Evolutionary conservation across 768 basidiomycete genomes (phyloP).

Genomic region (Tricholoma terreum): DNA sequence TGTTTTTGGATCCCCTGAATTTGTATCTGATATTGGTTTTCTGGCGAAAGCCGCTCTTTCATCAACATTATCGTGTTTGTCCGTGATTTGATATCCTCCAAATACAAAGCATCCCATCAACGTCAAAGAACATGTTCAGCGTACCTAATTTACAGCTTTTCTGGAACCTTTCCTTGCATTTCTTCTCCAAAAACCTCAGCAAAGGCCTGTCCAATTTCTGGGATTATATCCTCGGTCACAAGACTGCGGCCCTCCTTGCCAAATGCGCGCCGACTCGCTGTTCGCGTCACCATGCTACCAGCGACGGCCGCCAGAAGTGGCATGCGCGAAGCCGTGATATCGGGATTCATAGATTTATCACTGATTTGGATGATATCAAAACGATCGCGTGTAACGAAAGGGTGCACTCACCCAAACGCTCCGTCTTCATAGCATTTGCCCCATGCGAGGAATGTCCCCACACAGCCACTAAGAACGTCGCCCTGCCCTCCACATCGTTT

Average conservation of each 20-base stretch:
- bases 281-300: slow-evolving; percentile 86
- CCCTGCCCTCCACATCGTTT: slow-evolving; percentile 97
- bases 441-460: slow-evolving; percentile 93
- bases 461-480: slow-evolving; percentile 84
- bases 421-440: slow-evolving; percentile 90
- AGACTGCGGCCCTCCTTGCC: slow-evolving; percentile 72
- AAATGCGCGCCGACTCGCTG: slow-evolving; percentile 76
- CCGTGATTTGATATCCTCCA: too few species aligned
- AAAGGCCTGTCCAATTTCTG: slow-evolving; percentile 66
- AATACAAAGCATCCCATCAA: too few species aligned
- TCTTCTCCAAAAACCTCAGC: slow-evolving; percentile 65
- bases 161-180: slow-evolving; percentile 36
- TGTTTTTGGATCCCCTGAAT: too few species aligned
- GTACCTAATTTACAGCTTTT: slow-evolving; percentile 29
- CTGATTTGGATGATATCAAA: neutral
- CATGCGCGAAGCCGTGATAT: slow-evolving; percentile 59
- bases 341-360: neutral
- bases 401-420: slow-evolving; percentile 61
- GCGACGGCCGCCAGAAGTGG: slow-evolving; percentile 84
- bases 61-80: too few species aligned
- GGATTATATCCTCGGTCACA: slow-evolving; percentile 77
- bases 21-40: too few species aligned
- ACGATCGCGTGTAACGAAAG: neutral
- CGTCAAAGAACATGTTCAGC: neutral
- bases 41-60: too few species aligned